phyloP scores from a whole-genome alignment of 805 yeast species.

The Teunomyces stri region DNA sequence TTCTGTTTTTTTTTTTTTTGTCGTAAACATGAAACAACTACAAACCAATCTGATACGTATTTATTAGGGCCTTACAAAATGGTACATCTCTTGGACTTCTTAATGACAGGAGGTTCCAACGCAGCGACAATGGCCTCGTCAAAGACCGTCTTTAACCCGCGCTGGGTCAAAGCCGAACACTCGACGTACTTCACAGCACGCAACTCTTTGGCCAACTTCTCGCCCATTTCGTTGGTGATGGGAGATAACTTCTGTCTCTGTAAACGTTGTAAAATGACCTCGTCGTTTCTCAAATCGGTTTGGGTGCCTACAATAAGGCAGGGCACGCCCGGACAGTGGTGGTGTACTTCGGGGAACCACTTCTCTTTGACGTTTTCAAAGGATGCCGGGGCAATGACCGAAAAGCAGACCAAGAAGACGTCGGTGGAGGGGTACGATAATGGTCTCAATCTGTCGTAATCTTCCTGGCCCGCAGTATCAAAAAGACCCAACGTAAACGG shows the following conservation, averaged over 20 bases:
- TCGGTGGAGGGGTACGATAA: slow-evolving; percentile 96
- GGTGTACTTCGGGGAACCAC: slow-evolving; percentile 97
- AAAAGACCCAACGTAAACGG: slow-evolving; percentile 96
- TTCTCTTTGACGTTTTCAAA: slow-evolving; percentile 97
- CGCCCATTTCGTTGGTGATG: slow-evolving; percentile 84
- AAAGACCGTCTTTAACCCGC: slow-evolving; percentile 95
- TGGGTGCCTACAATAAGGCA: slow-evolving; percentile 97
- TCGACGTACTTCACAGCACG: slow-evolving; percentile 96
- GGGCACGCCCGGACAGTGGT: slow-evolving; percentile 98
- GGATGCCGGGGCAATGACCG: slow-evolving; percentile 94
- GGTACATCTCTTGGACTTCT: slow-evolving; percentile 78
- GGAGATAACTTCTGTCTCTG: slow-evolving; percentile 89
- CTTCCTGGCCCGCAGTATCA: slow-evolving; percentile 99
- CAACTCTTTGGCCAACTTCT: slow-evolving; percentile 86
- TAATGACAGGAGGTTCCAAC: slow-evolving; percentile 90
- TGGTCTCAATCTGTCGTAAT: slow-evolving; percentile 95
- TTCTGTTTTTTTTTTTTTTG: background rate
- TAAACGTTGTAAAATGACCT: slow-evolving; percentile 82
- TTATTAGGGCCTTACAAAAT: slow-evolving; percentile 50
- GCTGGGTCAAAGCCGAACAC: slow-evolving; percentile 96
- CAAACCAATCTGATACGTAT: slow-evolving; percentile 1
- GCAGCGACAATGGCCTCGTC: slow-evolving; percentile 99
- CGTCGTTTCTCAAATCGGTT: slow-evolving; percentile 91
- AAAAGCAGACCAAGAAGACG: slow-evolving; percentile 92
- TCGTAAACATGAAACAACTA: background rate